Evolutionary conservation across 169 alveolate genomes (phyloP).

Genomic region (Plasmodium yoelii): DNA sequence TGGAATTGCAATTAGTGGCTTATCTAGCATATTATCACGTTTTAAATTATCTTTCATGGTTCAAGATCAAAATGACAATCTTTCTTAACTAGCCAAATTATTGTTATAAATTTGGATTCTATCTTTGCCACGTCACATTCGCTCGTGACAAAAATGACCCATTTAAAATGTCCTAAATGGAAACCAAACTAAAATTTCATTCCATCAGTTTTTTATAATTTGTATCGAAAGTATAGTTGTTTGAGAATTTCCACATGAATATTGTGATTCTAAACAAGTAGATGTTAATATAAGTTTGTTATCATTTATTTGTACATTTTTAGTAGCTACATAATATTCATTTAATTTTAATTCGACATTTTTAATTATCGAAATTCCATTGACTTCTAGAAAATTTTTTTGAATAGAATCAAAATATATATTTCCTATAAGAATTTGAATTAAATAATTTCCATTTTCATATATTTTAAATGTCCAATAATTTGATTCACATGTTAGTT

Average conservation of each 20-base stretch:
- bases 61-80: slow-evolving; percentile 8
- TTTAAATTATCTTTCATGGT: slow-evolving; percentile 59
- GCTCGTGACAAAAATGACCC: too few species aligned
- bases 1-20: slow-evolving; percentile 48
- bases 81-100: not conserved
- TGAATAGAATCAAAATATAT: slow-evolving; percentile 10
- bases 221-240: slow-evolving; percentile 53
- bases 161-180: too few species aligned
- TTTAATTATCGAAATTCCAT: slow-evolving; percentile 62
- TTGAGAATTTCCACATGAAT: slow-evolving; percentile 7
- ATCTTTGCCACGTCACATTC: too few species aligned
- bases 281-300: slow-evolving; percentile 45
- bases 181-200: too few species aligned
- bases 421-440: slow-evolving; percentile 69
- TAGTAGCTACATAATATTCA: slow-evolving; percentile 50
- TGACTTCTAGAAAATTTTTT: slow-evolving; percentile 50
- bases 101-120: not conserved
- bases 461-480: slow-evolving; percentile 53
- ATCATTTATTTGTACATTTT: slow-evolving; percentile 31
- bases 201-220: slow-evolving; percentile 2
- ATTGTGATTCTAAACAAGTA: slow-evolving; percentile 45
- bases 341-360: slow-evolving; percentile 8
- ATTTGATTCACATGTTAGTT: slow-evolving; percentile 39
- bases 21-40: slow-evolving; percentile 50
- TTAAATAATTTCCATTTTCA: slow-evolving; percentile 57